phyloP scores from a whole-genome alignment of 768 basidiomycete genomes.

The Artomyces pyxidatus region DNA sequence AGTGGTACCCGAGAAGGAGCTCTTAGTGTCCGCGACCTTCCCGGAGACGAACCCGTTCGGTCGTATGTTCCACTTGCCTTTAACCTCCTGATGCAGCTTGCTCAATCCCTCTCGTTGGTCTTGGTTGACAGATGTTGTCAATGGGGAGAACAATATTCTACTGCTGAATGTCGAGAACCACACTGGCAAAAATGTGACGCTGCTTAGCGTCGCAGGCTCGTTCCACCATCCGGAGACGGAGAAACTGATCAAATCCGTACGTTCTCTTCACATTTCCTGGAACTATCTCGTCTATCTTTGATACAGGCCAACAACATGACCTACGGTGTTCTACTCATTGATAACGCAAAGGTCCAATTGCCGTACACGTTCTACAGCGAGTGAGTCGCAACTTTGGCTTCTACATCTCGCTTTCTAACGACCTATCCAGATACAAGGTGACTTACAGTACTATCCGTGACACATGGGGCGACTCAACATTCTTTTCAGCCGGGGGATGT shows the following conservation, averaged over 20 bases:
- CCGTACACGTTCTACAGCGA: slow-evolving; percentile 78
- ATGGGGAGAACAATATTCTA: slow-evolving; percentile 72
- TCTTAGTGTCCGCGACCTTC: slow-evolving; percentile 48
- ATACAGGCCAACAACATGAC: slow-evolving; percentile 51
- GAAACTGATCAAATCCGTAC: slow-evolving; percentile 66
- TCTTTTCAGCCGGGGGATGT: slow-evolving; percentile 59
- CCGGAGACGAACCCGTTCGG: slow-evolving; percentile 69
- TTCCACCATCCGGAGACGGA: slow-evolving; percentile 58
- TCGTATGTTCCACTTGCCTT: slow-evolving; percentile 39
- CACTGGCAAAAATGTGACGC: slow-evolving; percentile 62
- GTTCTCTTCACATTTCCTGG: slow-evolving; percentile 12
- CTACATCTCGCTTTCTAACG: slow-evolving; percentile 1
- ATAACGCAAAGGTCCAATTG: slow-evolving; percentile 51
- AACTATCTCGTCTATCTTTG: neutral
- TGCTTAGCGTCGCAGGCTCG: slow-evolving; percentile 58
- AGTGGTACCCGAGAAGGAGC: slow-evolving; percentile 41
- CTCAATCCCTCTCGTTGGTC: neutral
- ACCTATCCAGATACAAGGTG: slow-evolving; percentile 12
- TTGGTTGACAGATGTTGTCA: slow-evolving; percentile 57
- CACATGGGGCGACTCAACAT: too few species aligned
- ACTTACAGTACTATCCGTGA: neutral
- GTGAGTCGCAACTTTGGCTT: slow-evolving; percentile 36
- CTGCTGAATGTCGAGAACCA: slow-evolving; percentile 65
- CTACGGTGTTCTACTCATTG: slow-evolving; percentile 44
- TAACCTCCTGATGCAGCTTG: neutral